These are phyloP conservation scores for Rubia yunnanensis DNA, from an alignment of 257 asterid species.

Conservation along the genomic window DNA sequence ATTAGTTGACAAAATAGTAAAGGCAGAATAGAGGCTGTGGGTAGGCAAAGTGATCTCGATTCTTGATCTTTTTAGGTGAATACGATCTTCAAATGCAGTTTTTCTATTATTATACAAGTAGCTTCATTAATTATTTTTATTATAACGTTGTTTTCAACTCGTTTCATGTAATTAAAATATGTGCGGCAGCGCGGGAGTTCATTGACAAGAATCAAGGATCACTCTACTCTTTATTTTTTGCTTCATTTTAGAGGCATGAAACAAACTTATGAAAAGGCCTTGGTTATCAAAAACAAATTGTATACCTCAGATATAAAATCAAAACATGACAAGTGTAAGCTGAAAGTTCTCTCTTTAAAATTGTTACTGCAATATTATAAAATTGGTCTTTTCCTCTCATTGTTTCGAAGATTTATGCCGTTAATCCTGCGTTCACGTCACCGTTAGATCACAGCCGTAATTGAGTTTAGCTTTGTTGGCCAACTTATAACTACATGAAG, in stretches of 20 bases:
- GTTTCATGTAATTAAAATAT: not conserved
- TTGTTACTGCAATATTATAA: no score
- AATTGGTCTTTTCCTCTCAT: no score
- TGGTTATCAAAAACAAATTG: no score
- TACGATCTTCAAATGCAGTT: not conserved
- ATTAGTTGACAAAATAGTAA: not conserved
- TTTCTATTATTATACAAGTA: not conserved
- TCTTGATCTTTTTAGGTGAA: not conserved
- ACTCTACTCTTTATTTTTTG: no score
- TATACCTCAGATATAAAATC: no score
- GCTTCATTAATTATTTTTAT: not conserved
- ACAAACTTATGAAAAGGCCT: no score
- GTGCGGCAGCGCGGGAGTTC: not conserved
- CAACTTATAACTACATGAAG: no score
- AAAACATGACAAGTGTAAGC: no score
- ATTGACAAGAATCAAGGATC: not conserved
- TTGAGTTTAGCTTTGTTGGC: not conserved
- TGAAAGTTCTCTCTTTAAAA: no score
- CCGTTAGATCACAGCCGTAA: not conserved
- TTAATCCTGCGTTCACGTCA: not conserved
- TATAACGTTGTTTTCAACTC: not conserved
- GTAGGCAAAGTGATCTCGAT: not conserved
- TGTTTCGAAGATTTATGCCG: no score
- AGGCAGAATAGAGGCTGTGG: not conserved
- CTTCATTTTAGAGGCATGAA: not conserved